phyloP scores from a whole-genome alignment of 2,329 filamentous ascomycete species.

The Pestalotiopsis sp. region DNA sequence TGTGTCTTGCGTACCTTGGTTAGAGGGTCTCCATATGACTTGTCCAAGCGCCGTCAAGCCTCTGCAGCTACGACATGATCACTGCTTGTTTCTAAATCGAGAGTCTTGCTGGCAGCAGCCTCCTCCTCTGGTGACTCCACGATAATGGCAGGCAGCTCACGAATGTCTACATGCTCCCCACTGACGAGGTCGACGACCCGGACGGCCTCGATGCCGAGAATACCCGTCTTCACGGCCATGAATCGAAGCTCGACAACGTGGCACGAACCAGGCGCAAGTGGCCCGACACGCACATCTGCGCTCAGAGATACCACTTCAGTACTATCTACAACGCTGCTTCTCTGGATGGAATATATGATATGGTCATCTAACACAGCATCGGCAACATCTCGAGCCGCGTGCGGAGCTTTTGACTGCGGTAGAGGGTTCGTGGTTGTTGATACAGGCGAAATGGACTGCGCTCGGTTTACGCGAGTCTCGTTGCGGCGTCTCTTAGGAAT shows the following conservation, averaged over 20 bases:
- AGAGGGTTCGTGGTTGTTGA: conserved; percentile 19
- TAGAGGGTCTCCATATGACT: not conserved
- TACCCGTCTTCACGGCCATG: conserved; percentile 66
- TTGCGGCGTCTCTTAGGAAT: conserved; percentile 66
- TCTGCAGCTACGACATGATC: not conserved
- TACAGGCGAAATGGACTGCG: conserved; percentile 55
- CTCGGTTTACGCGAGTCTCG: conserved; percentile 54
- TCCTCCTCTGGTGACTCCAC: conserved; percentile 36
- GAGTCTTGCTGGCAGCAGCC: not conserved
- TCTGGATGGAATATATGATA: conserved; percentile 71
- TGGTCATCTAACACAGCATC: conserved; percentile 74
- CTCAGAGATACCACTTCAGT: conserved; percentile 75
- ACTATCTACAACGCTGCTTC: conserved; percentile 62
- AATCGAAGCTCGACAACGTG: conserved; percentile 76
- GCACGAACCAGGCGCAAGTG: conserved; percentile 71
- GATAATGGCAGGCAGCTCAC: conserved; percentile 72
- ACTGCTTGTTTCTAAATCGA: not conserved
- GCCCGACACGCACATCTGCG: conserved; percentile 73
- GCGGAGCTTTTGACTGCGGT: conserved; percentile 17
- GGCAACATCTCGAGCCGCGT: conserved; percentile 46
- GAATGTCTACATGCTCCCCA: conserved; percentile 77
- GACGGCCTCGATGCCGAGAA: conserved; percentile 72
- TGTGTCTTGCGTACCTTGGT: not conserved
- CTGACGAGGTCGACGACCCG: conserved; percentile 73
- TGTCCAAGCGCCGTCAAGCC: not conserved